Evolutionary conservation across 345 rosid species (phyloP), one percentile per base, ranked within the genome.

Genomic region (Angophora floribunda): DNA sequence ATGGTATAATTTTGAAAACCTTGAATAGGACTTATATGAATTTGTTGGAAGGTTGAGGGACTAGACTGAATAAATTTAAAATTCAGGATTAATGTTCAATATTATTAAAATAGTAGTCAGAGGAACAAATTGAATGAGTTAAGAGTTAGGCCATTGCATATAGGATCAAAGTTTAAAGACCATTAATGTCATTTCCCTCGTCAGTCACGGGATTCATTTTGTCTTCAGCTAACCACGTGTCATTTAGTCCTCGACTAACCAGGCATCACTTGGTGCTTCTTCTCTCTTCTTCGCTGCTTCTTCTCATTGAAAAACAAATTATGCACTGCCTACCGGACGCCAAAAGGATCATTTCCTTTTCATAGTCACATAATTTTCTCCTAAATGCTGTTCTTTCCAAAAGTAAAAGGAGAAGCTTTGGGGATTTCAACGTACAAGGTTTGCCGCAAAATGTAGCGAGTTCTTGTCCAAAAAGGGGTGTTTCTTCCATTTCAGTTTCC

Each of bases 11-110:
- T 22, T 5, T 59, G 13, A 59, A 21, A 17, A 21, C 22, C 21
- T 59, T 26, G 65, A 24, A 59, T 26, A 22, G 13, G 28, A 59
- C n/a, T 24, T 10, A 59, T 24, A 24, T 24, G n/a, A 59, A 11
- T 59, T 10, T 41, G 4, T 75, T 19, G 22, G 26, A 36, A 75
- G 41, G 13, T 75, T 9, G 14, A 41, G 4, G 49, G 1, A 21
- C 2, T 21, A 0, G 3, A 75, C 41, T 21, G 6, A 75, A 75
- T 0, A 75, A 75, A 70, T 36, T 70, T 7, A 75, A 36, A 75
- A 1, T 19, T 19, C 17, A 36, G 0, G 1, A 0, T 32, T 13
- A 19, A 10, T 1, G 9, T 75, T 75, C 1, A 32, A 75, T 3
- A 36, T 75, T 75, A 36, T 36, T 36, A 36, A 36, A 75, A 21